These are phyloP conservation scores for Fusarium beomiforme DNA, from an alignment of 2,329 filamentous ascomycete genomes.

Conservation along the genomic window DNA sequence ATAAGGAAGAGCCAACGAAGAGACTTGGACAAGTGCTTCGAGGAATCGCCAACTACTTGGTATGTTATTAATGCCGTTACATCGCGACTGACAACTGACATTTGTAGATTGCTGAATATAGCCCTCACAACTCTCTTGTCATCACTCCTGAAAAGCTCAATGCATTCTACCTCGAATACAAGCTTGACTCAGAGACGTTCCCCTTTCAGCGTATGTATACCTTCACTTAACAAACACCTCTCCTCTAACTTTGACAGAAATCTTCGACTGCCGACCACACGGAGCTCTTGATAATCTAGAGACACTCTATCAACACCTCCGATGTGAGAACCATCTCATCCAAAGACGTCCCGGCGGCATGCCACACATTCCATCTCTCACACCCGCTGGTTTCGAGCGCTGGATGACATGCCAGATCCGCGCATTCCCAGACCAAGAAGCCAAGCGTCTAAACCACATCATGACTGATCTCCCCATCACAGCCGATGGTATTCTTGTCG, in stretches of 20 bases:
- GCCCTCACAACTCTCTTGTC: constrained; percentile 61
- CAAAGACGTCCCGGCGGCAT: constrained; percentile 61
- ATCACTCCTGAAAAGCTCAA: constrained; percentile 80
- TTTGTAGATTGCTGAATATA: constrained; percentile 46
- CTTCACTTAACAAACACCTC: too few relatives aligned
- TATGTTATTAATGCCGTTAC: constrained; percentile 50
- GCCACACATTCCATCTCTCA: constrained; percentile 72
- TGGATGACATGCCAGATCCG: constrained; percentile 80
- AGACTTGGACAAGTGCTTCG: constrained; percentile 76
- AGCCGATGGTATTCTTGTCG: constrained; percentile 63
- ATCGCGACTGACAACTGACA: neutral
- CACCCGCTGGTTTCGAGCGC: constrained; percentile 71
- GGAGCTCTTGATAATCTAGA: constrained; percentile 43
- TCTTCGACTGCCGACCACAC: constrained; percentile 58
- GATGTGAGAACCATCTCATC: constrained; percentile 73
- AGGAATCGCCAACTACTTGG: constrained; percentile 78
- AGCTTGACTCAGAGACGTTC: constrained; percentile 71
- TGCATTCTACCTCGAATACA: constrained; percentile 75
- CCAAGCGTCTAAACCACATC: constrained; percentile 73
- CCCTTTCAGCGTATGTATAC: constrained; percentile 69
- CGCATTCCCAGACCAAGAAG: constrained; percentile 81
- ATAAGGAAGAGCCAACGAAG: constrained; percentile 71
- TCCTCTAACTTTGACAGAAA: constrained; percentile 49
- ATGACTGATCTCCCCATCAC: constrained; percentile 76
- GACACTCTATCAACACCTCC: constrained; percentile 64